phyloP scores from a whole-genome alignment of 164 flowering plant genomes.

The Akebia trifoliata region DNA sequence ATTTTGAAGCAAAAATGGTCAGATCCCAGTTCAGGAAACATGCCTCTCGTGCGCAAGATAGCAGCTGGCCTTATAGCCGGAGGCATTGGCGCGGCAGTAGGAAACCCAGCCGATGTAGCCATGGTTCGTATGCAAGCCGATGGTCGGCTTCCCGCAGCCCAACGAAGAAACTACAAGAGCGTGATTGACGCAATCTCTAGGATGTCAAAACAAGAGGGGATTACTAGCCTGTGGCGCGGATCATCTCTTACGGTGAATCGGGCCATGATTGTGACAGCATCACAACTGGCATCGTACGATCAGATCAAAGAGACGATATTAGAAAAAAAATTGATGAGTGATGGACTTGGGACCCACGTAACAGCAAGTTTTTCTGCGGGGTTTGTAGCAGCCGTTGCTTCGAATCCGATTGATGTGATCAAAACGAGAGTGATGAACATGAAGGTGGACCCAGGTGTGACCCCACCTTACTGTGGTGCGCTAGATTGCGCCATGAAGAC shows the following conservation, averaged over 20 bases:
- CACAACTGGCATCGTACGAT: constrained; percentile 89
- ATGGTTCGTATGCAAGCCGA: constrained; percentile 98
- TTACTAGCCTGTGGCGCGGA: constrained; percentile 79
- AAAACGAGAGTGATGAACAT: constrained; percentile 93
- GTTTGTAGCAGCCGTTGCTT: constrained; percentile 74
- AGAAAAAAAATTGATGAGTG: constrained; percentile 45
- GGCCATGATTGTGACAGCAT: constrained; percentile 90
- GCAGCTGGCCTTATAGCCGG: constrained; percentile 75
- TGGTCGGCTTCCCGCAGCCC: constrained; percentile 65
- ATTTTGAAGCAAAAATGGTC: constrained; percentile 65
- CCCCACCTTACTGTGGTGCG: constrained; percentile 74
- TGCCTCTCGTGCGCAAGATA: constrained; percentile 57
- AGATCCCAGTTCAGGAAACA: constrained; percentile 45
- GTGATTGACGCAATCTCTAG: constrained; percentile 64
- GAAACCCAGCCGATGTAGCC: constrained; percentile 95
- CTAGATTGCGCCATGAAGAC: constrained; percentile 80
- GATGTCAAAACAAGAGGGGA: constrained; percentile 63
- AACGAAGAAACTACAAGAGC: constrained; percentile 77
- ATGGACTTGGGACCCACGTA: constrained; percentile 85
- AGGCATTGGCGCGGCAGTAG: constrained; percentile 77
- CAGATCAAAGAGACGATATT: constrained; percentile 74
- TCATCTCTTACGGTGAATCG: constrained; percentile 84
- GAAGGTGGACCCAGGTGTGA: constrained; percentile 63
- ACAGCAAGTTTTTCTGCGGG: constrained; percentile 85
- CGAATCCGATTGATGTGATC: constrained; percentile 86